Evolutionary conservation across 225 moss, liverwort and hornwort species (phyloP), one percentile per base, ranked within the genome.

Genomic region (Bryum argenteum): DNA sequence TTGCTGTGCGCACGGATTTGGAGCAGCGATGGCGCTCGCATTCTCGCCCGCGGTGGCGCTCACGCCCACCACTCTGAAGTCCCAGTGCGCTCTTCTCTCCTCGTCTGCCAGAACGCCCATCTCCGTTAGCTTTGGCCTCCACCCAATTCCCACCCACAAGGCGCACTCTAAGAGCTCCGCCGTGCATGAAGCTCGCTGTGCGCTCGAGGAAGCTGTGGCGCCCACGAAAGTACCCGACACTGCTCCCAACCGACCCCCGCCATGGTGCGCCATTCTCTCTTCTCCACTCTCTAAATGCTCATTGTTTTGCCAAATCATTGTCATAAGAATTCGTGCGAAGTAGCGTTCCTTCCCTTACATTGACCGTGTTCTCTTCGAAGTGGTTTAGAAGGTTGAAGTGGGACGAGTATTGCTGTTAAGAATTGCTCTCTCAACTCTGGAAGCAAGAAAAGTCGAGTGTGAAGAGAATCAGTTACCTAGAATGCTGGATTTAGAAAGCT

Each of bases 151-250:
- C 8, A 50, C 60, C 8, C 56, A 60, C 41, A 6, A 7, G 50
- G 11, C 10, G 38, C 70, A 76, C 64, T n/a, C 19, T 17, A 24
- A 28, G 11, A 75, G 47, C 33, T 48, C 63, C 51, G 71, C 62
- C 16, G 72, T 23, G 47, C 40, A 28, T 16, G 68, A 24, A 18
- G 45, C 53, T 26, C 59, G 77, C 19, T 78, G 78, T 65, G 86
- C 80, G 42, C 43, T 82, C 2, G 83, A 83, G 69, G 86, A 86
- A 69, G 83, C 83, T 26, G 78, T 78, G 64, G 77, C 62, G 20
- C 66, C 78, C 8, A 61, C 86, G 26, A 80, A 80, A 71, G 82
- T 86, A 16, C 86, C 86, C 7, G 83, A 86, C 66, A 69, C 83
- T 43, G 82, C 83, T 12, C 83, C 83, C 22, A 73, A 55, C 38